These are phyloP conservation scores for Symbiotaphrina buchneri DNA, from an alignment of 495 filamentous ascomycete genomes.

Conservation along the genomic window DNA sequence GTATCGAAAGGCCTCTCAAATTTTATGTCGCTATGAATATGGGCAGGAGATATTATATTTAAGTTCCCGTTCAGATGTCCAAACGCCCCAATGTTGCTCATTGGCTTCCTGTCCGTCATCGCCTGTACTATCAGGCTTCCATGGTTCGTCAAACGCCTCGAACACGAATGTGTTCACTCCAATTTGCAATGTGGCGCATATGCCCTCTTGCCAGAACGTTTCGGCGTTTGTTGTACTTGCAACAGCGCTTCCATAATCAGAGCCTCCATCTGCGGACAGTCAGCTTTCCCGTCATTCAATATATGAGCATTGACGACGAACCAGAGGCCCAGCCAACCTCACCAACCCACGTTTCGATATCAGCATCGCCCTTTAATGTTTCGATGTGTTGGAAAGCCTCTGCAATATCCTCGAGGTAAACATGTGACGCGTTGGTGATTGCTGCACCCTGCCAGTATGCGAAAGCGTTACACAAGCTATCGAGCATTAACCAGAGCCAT, in stretches of 20 bases:
- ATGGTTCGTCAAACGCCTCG: conserved; percentile 64
- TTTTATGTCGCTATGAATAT: too few species aligned
- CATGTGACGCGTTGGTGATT: conserved; percentile 36
- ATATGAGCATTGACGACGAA: too few species aligned
- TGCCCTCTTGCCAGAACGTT: conserved; percentile 38
- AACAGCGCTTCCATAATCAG: conserved; percentile 37
- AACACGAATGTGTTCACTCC: conserved; percentile 64
- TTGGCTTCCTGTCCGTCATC: conserved; percentile 41
- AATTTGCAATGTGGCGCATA: conserved; percentile 52
- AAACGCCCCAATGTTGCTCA: conserved; percentile 64
- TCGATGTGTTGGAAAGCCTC: conserved; percentile 52
- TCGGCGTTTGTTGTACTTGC: conserved; percentile 37
- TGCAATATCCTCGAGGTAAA: conserved; percentile 54
- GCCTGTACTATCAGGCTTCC: conserved; percentile 50
- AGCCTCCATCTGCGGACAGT: too few species aligned
- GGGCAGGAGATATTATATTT: conserved; percentile 46
- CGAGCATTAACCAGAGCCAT: background rate
- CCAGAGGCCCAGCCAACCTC: conserved; percentile 52
- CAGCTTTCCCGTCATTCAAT: too few species aligned
- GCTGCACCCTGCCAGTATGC: conserved; percentile 60
- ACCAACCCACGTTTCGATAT: conserved; percentile 49
- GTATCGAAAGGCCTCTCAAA: too few species aligned
- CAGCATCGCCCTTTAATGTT: conserved; percentile 27
- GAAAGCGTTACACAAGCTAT: conserved; percentile 57
- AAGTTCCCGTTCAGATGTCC: conserved; percentile 31